Conservation (phyloP, 176 grass and related monocot species). For the Cocos nucifera region DNA sequence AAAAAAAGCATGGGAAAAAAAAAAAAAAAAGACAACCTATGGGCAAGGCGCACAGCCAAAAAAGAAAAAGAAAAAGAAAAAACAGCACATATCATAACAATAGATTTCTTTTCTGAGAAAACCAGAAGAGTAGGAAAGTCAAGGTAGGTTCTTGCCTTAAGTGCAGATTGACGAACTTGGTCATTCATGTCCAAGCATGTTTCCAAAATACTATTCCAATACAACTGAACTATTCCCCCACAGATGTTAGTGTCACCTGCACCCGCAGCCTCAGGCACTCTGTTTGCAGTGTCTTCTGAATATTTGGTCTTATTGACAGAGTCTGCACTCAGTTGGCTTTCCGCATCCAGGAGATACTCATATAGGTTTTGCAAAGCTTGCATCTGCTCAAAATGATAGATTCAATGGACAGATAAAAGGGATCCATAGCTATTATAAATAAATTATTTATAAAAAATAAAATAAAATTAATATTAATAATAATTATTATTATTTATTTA, state of each 20-base stretch:
- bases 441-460: neutral
- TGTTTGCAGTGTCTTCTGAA: constrained; percentile 40
- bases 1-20: neutral
- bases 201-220: constrained; percentile 89
- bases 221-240: constrained; percentile 95
- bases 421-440: neutral
- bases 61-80: too few species aligned
- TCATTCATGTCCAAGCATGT: constrained; percentile 75
- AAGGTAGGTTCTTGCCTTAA: constrained; percentile 14
- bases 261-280: constrained; percentile 94
- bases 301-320: constrained; percentile 34
- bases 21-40: neutral
- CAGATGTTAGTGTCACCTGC: constrained; percentile 99
- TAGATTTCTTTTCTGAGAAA: neutral
- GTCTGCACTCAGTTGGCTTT: constrained; percentile 65
- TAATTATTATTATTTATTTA: too few species aligned
- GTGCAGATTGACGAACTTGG: constrained; percentile 73
- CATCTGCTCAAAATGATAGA: constrained; percentile 42
- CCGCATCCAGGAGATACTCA: constrained; percentile 84
- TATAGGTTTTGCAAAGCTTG: constrained; percentile 92
- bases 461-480: too few species aligned
- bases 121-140: neutral
- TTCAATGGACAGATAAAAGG: neutral
- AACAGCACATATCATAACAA: too few species aligned
- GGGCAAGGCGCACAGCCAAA: too few species aligned